Evolutionary conservation across 192 early-diverging fungal species (phyloP).

Genomic region (Geosiphon pyriformis): DNA sequence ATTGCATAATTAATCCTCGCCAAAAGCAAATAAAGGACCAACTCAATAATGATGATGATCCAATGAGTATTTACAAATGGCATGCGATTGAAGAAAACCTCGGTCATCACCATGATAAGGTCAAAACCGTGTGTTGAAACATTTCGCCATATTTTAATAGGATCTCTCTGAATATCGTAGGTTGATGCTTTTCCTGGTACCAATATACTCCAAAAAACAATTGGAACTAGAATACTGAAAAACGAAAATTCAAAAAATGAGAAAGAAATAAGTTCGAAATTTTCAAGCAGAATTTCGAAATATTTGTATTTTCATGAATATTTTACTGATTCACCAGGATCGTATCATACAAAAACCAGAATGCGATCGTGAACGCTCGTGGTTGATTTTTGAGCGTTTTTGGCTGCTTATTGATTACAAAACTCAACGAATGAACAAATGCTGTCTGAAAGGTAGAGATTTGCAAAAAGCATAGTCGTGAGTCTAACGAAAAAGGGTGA

Average conservation of each 20-base stretch:
- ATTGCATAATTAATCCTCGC: background rate
- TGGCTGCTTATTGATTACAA: background rate
- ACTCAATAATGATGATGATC: background rate
- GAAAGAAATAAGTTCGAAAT: no score
- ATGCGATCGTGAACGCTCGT: background rate
- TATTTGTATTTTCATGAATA: no score
- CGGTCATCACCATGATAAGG: background rate
- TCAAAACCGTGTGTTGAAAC: background rate
- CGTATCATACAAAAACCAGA: background rate
- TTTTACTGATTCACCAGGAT: background rate
- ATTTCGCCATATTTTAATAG: background rate
- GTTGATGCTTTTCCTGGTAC: background rate
- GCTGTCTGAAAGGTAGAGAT: background rate
- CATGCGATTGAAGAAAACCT: background rate
- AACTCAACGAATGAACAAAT: background rate
- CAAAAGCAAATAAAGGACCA: background rate
- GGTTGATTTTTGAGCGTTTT: background rate
- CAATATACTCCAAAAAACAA: background rate
- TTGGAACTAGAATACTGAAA: background rate
- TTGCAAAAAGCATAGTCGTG: no score
- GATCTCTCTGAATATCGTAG: no score
- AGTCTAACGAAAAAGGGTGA: no score
- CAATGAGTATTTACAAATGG: background rate
- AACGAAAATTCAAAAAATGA: background rate
- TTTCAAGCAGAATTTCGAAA: no score